Evolutionary conservation across 129 eudicot genomes (phyloP).

Genomic region (Ambrosia trifida): DNA sequence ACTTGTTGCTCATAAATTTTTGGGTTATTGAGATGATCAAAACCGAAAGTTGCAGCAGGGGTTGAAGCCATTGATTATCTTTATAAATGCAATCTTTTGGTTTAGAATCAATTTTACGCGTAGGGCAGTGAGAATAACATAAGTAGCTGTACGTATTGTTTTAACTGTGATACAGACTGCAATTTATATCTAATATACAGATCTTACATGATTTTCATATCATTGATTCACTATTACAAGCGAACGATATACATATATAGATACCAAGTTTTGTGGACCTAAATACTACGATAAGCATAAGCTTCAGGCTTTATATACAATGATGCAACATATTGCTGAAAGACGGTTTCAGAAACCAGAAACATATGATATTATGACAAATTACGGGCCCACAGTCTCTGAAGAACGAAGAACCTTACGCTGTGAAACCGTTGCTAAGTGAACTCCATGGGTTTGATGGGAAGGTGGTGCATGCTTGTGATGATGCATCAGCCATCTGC

Average conservation of each 20-base stretch:
- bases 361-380: slow-evolving; percentile 25
- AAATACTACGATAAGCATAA: slow-evolving; percentile 21
- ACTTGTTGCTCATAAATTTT: slow-evolving; percentile 46
- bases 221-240: slow-evolving; percentile 20
- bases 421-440: slow-evolving; percentile 66
- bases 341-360: slow-evolving; percentile 15
- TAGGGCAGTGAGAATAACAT: no score
- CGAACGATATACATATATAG: slow-evolving; percentile 1
- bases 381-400: slow-evolving; percentile 3
- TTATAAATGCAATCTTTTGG: not conserved
- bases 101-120: not conserved
- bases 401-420: slow-evolving; percentile 29
- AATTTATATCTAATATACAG: slow-evolving; percentile 34
- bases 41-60: slow-evolving; percentile 5
- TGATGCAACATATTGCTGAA: slow-evolving; percentile 26
- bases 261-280: slow-evolving; percentile 26
- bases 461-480: slow-evolving; percentile 57
- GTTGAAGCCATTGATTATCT: not conserved
- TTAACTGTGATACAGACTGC: slow-evolving; percentile 2
- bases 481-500: slow-evolving; percentile 70
- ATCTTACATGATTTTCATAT: slow-evolving; percentile 36
- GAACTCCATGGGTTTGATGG: slow-evolving; percentile 81
- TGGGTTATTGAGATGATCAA: slow-evolving; percentile 47
- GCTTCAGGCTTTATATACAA: slow-evolving; percentile 39
- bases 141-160: no score